Conservation (phyloP, 805 yeast genomes). For the Spathaspora arborariae region DNA sequence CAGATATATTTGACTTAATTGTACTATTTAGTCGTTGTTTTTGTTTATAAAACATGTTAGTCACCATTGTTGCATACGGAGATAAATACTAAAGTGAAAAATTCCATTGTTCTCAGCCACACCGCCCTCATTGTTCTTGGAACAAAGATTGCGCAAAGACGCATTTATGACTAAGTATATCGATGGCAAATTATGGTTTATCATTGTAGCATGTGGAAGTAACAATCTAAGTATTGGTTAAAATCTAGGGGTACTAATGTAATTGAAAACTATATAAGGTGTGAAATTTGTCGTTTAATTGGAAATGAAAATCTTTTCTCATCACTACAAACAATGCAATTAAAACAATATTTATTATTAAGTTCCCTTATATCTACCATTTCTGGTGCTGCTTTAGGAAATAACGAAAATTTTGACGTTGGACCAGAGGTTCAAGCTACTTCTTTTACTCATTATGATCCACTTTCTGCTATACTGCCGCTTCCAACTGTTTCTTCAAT, state of each 20-base stretch:
- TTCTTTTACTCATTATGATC: not conserved
- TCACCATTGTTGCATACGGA: not conserved
- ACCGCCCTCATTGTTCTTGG: not conserved
- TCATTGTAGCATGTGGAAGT: not conserved
- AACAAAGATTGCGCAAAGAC: not conserved
- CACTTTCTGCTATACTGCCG: not conserved
- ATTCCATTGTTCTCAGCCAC: not conserved
- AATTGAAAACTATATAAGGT: not conserved
- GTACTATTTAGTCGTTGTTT: not conserved
- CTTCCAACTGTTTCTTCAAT: not conserved
- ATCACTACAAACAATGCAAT: not conserved
- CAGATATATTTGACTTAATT: not conserved
- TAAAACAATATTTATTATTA: not conserved
- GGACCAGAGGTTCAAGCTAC: not conserved
- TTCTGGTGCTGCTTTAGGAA: not conserved
- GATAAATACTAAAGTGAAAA: not conserved
- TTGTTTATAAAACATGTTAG: not conserved
- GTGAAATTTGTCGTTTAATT: not conserved
- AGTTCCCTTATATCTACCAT: not conserved
- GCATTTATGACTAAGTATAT: not conserved
- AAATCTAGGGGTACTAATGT: not conserved
- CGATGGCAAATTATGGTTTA: not conserved
- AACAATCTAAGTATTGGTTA: not conserved
- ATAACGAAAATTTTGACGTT: not conserved
- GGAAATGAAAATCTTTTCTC: not conserved